phyloP scores from a whole-genome alignment of 495 filamentous ascomycete genomes.

The Daldinia caldariorum region DNA sequence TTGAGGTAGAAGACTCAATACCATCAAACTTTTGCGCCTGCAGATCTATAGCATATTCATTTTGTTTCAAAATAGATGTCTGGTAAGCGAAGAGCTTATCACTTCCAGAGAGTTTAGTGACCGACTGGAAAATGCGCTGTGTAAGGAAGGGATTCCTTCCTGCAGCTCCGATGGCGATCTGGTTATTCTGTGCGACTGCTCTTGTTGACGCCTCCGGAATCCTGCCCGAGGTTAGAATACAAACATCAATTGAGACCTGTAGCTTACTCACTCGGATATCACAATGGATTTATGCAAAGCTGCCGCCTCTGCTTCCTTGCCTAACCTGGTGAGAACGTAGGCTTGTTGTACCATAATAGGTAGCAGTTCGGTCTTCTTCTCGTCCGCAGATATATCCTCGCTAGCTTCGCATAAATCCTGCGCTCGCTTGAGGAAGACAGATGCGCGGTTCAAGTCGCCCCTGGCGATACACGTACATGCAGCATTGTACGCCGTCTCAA shows the following conservation, averaged over 20 bases:
- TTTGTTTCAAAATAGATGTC: constrained; percentile 69
- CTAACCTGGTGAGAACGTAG: constrained; percentile 77
- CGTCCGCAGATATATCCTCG: constrained; percentile 84
- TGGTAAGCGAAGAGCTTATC: constrained; percentile 85
- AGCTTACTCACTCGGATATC: constrained; percentile 51
- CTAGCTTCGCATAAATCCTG: constrained; percentile 86
- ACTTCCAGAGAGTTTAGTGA: constrained; percentile 65
- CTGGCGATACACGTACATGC: constrained; percentile 86
- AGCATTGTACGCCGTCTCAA: constrained; percentile 93
- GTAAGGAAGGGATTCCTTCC: constrained; percentile 79
- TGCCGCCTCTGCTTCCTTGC: constrained; percentile 77
- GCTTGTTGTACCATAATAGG: constrained; percentile 89
- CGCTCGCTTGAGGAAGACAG: constrained; percentile 82
- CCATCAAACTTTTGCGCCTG: constrained; percentile 80
- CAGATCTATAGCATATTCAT: constrained; percentile 78
- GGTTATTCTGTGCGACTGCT: constrained; percentile 82
- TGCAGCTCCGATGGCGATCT: constrained; percentile 65
- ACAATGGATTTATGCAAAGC: constrained; percentile 69
- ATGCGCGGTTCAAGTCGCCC: constrained; percentile 77
- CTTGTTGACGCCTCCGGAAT: constrained; percentile 81
- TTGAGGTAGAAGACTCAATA: constrained; percentile 72
- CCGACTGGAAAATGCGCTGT: constrained; percentile 71
- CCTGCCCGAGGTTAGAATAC: constrained; percentile 56
- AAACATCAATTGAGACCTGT: not conserved
- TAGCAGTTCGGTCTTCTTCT: constrained; percentile 82